Evolutionary conservation across 352 stramenopile species (phyloP).

Genomic region (Phytophthora pluvialis): DNA sequence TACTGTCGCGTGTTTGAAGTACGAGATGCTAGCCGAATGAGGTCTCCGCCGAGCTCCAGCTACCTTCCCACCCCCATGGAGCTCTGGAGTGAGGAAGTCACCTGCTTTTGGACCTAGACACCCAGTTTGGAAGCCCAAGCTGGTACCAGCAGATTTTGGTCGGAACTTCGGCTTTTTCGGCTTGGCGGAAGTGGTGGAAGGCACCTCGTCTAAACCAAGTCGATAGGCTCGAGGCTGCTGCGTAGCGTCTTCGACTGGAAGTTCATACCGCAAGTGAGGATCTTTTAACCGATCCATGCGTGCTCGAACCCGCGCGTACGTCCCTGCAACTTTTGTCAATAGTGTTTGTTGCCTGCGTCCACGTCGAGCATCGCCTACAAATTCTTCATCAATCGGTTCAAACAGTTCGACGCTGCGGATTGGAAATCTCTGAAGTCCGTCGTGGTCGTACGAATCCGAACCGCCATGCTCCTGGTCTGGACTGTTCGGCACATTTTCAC

Average conservation of each 20-base stretch:
- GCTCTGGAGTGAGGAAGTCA: slow-evolving; percentile 11
- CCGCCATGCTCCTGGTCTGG: neutral
- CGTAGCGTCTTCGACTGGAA: slow-evolving; percentile 53
- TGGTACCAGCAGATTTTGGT: slow-evolving; percentile 43
- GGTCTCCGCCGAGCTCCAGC: slow-evolving; percentile 56
- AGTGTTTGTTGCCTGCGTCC: slow-evolving; percentile 39
- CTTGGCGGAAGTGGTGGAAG: slow-evolving; percentile 43
- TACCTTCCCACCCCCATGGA: slow-evolving; percentile 38
- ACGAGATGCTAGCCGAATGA: slow-evolving; percentile 61
- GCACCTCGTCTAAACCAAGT: slow-evolving; percentile 53
- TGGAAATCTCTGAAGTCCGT: slow-evolving; percentile 40
- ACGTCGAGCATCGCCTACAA: slow-evolving; percentile 34
- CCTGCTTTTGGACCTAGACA: slow-evolving; percentile 11
- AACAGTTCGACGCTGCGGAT: slow-evolving; percentile 25
- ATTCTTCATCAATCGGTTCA: slow-evolving; percentile 19
- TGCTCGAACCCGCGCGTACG: slow-evolving; percentile 36
- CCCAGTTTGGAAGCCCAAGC: slow-evolving; percentile 27
- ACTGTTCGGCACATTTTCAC: neutral
- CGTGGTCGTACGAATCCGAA: slow-evolving; percentile 7
- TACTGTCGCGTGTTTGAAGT: slow-evolving; percentile 58
- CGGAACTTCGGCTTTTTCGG: slow-evolving; percentile 35
- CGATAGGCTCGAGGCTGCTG: slow-evolving; percentile 53
- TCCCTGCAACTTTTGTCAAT: slow-evolving; percentile 34
- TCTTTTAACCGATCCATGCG: slow-evolving; percentile 49
- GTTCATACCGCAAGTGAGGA: slow-evolving; percentile 47